Conservation (phyloP, 2,329 filamentous ascomycete genomes). For the Fusarium globosum region DNA sequence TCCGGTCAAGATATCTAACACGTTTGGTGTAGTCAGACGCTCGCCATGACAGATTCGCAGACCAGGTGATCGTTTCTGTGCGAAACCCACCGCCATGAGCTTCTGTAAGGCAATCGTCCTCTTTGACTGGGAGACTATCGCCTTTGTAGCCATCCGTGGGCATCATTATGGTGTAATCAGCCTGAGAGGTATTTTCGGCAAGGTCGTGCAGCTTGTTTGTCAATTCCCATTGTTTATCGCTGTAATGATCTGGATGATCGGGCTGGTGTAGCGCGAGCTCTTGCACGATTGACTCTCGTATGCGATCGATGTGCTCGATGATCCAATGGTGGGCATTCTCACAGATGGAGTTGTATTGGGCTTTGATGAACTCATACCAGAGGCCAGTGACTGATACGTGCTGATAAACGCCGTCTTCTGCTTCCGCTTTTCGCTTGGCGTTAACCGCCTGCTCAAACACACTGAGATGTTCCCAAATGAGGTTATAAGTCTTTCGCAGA, state of each 20-base stretch:
- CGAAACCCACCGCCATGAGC: neutral
- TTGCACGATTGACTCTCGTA: conserved; percentile 29
- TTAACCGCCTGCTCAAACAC: conserved; percentile 44
- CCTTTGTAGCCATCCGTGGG: conserved; percentile 47
- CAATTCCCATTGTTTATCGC: conserved; percentile 30
- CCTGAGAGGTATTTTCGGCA: conserved; percentile 29
- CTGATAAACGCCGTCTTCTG: neutral
- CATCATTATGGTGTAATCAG: conserved; percentile 43
- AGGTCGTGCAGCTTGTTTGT: conserved; percentile 43
- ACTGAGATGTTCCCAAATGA: conserved; percentile 42
- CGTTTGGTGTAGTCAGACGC: conserved; percentile 11
- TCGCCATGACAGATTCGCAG: conserved; percentile 8
- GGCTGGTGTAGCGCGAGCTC: conserved; percentile 9
- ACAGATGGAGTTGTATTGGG: conserved; percentile 38
- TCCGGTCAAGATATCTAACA: neutral
- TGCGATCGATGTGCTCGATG: conserved; percentile 36
- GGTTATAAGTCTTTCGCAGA: conserved; percentile 44
- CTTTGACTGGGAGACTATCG: conserved; percentile 19
- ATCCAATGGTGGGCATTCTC: conserved; percentile 43
- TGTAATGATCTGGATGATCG: neutral
- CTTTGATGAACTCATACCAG: conserved; percentile 44
- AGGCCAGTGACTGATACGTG: conserved; percentile 33
- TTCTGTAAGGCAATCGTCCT: neutral
- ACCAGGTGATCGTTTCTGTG: conserved; percentile 22
- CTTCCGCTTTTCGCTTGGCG: conserved; percentile 9